Percentiles rank a stretch among this genome's conserved stretches.
Conservation (phyloP, 2,329 filamentous ascomycete species). For the Ascochyta lentis region DNA sequence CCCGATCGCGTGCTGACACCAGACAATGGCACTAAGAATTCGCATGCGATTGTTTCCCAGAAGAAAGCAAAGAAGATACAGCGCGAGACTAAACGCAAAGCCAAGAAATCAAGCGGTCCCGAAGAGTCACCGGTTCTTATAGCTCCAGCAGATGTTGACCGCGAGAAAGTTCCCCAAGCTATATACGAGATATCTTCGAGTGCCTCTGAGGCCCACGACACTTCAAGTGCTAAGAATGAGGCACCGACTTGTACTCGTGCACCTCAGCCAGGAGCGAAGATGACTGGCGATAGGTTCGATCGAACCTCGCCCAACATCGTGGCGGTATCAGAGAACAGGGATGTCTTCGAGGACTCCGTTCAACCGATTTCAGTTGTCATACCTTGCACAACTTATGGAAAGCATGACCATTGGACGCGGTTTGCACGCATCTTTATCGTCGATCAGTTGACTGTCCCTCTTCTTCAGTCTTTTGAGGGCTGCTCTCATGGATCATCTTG, state of each 20-base stretch:
- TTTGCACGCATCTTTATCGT: constrained; percentile 21
- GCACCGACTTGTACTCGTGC: background rate
- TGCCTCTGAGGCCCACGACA: background rate
- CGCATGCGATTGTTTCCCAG: constrained; percentile 20
- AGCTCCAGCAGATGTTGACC: background rate
- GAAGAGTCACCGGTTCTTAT: background rate
- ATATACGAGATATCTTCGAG: background rate
- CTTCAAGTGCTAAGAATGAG: background rate
- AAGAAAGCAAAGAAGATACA: constrained; percentile 36
- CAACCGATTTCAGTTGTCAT: background rate
- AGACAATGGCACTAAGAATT: background rate
- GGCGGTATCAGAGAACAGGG: background rate
- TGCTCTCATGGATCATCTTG: constrained; percentile 22
- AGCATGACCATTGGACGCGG: constrained; percentile 29
- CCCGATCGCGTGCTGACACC: background rate
- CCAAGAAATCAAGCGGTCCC: constrained; percentile 20
- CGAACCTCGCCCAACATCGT: background rate
- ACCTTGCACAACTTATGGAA: constrained; percentile 14
- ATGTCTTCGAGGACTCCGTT: background rate
- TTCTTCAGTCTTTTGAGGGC: background rate
- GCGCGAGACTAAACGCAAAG: constrained; percentile 28
- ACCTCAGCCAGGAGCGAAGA: background rate
- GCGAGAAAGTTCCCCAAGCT: background rate
- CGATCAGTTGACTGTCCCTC: constrained; percentile 25
- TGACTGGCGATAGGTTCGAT: background rate